phyloP scores from a whole-genome alignment of 371 early-diverging fungal species.

The Vavraia culicis region DNA sequence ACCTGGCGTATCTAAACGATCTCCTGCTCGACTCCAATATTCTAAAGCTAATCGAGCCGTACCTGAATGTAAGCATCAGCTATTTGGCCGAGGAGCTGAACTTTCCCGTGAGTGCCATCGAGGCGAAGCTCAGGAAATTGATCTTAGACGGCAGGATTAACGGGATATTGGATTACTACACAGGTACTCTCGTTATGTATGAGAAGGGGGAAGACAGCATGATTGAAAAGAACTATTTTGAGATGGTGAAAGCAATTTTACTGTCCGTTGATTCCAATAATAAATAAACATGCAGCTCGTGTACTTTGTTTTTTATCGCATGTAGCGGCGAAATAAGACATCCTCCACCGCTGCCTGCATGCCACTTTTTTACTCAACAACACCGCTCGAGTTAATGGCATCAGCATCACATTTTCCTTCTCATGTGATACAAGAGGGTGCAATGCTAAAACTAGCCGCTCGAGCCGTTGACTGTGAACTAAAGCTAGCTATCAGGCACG shows the following conservation, averaged over 20 bases:
- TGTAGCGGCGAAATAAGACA: no score
- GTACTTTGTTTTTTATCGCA: no score
- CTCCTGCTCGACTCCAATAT: slow-evolving; percentile 82
- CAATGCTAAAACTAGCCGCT: no score
- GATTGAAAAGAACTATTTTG: slow-evolving; percentile 8
- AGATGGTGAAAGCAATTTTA: background rate
- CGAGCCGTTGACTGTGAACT: no score
- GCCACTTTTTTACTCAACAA: no score
- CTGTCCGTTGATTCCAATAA: no score
- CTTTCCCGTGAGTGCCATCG: slow-evolving; percentile 65
- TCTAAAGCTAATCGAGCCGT: slow-evolving; percentile 85
- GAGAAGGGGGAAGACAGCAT: slow-evolving; percentile 47
- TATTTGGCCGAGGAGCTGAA: slow-evolving; percentile 73
- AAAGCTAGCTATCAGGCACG: no score
- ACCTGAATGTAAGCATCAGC: slow-evolving; percentile 72
- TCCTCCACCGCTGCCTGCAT: no score
- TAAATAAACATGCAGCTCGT: no score
- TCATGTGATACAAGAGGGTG: no score
- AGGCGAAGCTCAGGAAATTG: slow-evolving; percentile 76
- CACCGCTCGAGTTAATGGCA: no score
- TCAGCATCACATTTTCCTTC: no score
- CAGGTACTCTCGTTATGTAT: slow-evolving; percentile 69
- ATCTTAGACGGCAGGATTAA: slow-evolving; percentile 77
- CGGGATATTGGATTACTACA: slow-evolving; percentile 85
- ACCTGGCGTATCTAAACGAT: slow-evolving; percentile 48